phyloP scores from a whole-genome alignment of 371 early-diverging fungal species.

The Apophysomyces trapeziformis region DNA sequence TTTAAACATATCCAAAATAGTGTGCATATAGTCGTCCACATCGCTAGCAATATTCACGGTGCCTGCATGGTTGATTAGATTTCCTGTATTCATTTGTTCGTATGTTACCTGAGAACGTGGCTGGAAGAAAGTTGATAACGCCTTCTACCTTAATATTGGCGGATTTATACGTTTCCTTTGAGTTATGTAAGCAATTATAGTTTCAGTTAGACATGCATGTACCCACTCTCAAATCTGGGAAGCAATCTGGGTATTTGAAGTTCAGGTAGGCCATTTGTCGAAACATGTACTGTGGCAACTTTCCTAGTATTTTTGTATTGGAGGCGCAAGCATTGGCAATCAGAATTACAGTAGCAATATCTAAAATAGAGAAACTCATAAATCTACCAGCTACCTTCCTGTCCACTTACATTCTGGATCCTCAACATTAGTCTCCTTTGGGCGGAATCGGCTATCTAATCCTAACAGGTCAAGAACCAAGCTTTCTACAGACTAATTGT shows the following conservation, averaged over 20 bases:
- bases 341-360: conserved; percentile 72
- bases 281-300: conserved; percentile 71
- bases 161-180: conserved; percentile 33
- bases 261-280: conserved; percentile 74
- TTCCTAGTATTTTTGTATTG: conserved; percentile 51
- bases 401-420: conserved; percentile 57
- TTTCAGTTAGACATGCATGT: neutral
- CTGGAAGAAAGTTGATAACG: conserved; percentile 33
- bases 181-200: neutral
- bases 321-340: conserved; percentile 68
- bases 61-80: conserved; percentile 12
- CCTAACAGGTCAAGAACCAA: conserved; percentile 63
- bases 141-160: conserved; percentile 33
- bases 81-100: neutral
- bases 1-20: conserved; percentile 32
- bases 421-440: conserved; percentile 71
- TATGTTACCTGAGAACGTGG: conserved; percentile 28
- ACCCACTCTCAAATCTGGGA: conserved; percentile 61
- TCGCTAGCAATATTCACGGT: conserved; percentile 27
- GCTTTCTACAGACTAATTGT: conserved; percentile 21
- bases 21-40: conserved; percentile 34
- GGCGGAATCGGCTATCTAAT: conserved; percentile 67
- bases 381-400: neutral
- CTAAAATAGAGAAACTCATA: conserved; percentile 29
- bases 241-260: conserved; percentile 70